These are phyloP conservation scores for Phytopythium sindhum DNA, from an alignment of 352 stramenopile species.

Conservation along the genomic window DNA sequence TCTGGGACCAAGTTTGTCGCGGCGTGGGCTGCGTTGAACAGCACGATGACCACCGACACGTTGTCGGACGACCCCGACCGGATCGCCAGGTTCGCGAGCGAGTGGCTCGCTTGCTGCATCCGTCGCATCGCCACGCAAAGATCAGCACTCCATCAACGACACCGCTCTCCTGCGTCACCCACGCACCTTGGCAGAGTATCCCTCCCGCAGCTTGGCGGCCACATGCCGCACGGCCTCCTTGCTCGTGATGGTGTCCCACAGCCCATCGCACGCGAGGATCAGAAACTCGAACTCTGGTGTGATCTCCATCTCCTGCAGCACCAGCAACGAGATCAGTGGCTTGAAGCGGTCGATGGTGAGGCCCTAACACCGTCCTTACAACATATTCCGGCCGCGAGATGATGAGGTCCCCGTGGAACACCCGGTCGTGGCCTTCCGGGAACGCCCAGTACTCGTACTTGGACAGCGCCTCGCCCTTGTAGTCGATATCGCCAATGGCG, in stretches of 20 bases:
- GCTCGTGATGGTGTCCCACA: slow-evolving; percentile 93
- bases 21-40: slow-evolving; percentile 63
- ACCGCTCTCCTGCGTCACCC: background rate
- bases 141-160: slow-evolving; percentile 2
- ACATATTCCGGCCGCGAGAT: slow-evolving; percentile 85
- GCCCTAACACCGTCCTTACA: slow-evolving; percentile 11
- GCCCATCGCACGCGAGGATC: slow-evolving; percentile 89
- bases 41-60: slow-evolving; percentile 83
- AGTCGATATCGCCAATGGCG: slow-evolving; percentile 91
- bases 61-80: slow-evolving; percentile 86
- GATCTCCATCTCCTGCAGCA: slow-evolving; percentile 78
- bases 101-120: slow-evolving; percentile 71
- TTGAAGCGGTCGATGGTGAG: background rate
- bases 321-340: slow-evolving; percentile 4
- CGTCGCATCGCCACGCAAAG: slow-evolving; percentile 1
- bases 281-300: slow-evolving; percentile 90
- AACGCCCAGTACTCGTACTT: slow-evolving; percentile 85
- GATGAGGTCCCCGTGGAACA: slow-evolving; percentile 85
- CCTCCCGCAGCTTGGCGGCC: slow-evolving; percentile 58
- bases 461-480: slow-evolving; percentile 76
- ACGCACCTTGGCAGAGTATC: slow-evolving; percentile 60
- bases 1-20: no score
- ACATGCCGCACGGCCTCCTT: slow-evolving; percentile 90
- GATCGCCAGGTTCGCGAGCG: slow-evolving; percentile 81
- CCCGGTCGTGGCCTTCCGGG: slow-evolving; percentile 71